These are phyloP conservation scores for Claviceps quebecensis DNA, from an alignment of 2,329 filamentous ascomycete genomes.

Conservation along the genomic window DNA sequence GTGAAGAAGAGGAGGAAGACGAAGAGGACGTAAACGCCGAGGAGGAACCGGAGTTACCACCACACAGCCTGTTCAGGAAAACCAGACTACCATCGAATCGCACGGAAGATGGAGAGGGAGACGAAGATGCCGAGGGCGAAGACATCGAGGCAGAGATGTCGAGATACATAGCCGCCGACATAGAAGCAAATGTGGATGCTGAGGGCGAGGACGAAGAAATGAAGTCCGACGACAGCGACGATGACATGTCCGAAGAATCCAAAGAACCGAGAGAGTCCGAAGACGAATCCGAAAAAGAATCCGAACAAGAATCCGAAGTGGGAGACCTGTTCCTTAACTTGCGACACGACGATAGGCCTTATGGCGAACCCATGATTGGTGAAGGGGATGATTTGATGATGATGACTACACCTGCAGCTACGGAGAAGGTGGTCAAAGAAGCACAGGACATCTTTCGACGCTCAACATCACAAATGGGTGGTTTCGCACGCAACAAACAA, in stretches of 20 bases:
- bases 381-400: slow-evolving; percentile 39
- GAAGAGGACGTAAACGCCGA: slow-evolving; percentile 20
- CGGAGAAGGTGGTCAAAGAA: slow-evolving; percentile 37
- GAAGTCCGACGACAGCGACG: slow-evolving; percentile 25
- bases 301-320: slow-evolving; percentile 19
- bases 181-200: slow-evolving; percentile 23
- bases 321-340: slow-evolving; percentile 37
- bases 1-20: slow-evolving; percentile 19
- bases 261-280: neutral
- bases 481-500: slow-evolving; percentile 32
- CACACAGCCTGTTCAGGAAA: slow-evolving; percentile 19
- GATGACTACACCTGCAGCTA: slow-evolving; percentile 40
- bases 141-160: slow-evolving; percentile 23
- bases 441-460: slow-evolving; percentile 42
- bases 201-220: slow-evolving; percentile 23
- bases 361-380: slow-evolving; percentile 25
- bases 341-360: slow-evolving; percentile 26
- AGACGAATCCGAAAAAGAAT: slow-evolving; percentile 21
- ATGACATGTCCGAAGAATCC: slow-evolving; percentile 23
- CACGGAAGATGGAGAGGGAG: slow-evolving; percentile 11
- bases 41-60: slow-evolving; percentile 21
- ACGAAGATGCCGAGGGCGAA: slow-evolving; percentile 15
- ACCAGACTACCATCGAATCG: slow-evolving; percentile 9
- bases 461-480: slow-evolving; percentile 32
- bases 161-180: slow-evolving; percentile 21